Base-by-base conservation (phyloP, 768 basidiomycete species). In the Boletales sp. region DNA sequence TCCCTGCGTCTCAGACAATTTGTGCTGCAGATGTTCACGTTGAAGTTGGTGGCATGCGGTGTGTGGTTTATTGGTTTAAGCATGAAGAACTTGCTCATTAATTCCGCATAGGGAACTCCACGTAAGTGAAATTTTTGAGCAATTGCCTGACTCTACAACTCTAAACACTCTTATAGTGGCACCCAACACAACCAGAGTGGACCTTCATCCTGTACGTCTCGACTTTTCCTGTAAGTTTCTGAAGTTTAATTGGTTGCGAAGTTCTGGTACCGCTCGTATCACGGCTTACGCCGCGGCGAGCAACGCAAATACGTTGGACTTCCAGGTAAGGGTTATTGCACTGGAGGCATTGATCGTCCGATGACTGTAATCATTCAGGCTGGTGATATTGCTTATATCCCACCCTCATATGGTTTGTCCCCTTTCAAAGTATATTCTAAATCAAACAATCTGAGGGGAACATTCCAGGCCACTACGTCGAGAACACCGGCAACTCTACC, bases 11-110 rank as follows among this genome's bases (percentile, higher is more conserved):
- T 2, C 68, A 74, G 32, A 81, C 76, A 1, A 75, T 84, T 34
- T 74, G 78, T 15, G 77, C 74, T 4, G 84, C 75, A 5, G 81
- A 84, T 50, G 78, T 85, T 2, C 72, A 68, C 3, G 74, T 86
- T 27, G 75, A 83, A 47, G 76, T 74, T 30, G 83, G 80, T n/a
- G 83, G 79, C 9, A 76, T 84, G 70, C 74, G 81, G 80, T 80
- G 40, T 15, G 69, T 63, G 27, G 18, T 42, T 36, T 11, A 14
- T 15, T 39, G 18, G 5, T 46, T 21, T 29, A 10, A 24, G 7
- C 21, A 12, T 7, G 24, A n/a, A 34, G 1, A 15, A 9, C 7
- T 46, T 2, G 12, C 37, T 56, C 9, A 59, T 38, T 15, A 0
- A 35, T 19, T 10, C 7, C 36, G 5, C 42, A 38, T 17, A 72